phyloP scores from a whole-genome alignment of 2,329 filamentous ascomycete genomes.

The Metarhizium rileyi region DNA sequence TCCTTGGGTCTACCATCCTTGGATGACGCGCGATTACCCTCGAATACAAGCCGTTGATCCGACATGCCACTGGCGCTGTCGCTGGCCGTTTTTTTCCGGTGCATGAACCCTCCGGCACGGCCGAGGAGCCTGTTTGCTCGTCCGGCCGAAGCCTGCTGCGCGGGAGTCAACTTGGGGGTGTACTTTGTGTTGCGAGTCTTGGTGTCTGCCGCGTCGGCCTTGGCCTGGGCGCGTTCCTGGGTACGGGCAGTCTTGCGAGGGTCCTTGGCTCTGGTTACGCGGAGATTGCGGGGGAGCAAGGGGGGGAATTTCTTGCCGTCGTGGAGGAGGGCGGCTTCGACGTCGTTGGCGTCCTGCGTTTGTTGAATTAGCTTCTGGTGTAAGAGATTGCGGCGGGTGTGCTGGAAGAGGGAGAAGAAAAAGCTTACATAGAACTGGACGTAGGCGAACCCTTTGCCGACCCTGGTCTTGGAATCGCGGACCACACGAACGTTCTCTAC shows the following conservation, averaged over 20 bases:
- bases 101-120: conserved; percentile 49
- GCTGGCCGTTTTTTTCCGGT: conserved; percentile 23
- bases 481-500: conserved; percentile 92
- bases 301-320: conserved; percentile 90
- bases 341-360: conserved; percentile 63
- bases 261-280: conserved; percentile 79
- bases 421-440: conserved; percentile 76
- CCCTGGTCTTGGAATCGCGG: conserved; percentile 78
- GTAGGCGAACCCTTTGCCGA: conserved; percentile 95
- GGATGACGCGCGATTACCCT: conserved; percentile 64
- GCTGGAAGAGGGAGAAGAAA: neutral
- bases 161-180: conserved; percentile 58
- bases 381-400: neutral
- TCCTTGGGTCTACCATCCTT: conserved; percentile 56
- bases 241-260: conserved; percentile 49
- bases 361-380: neutral
- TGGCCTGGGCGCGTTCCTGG: conserved; percentile 22
- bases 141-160: conserved; percentile 62
- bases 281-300: conserved; percentile 79
- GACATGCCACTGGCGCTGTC: conserved; percentile 21
- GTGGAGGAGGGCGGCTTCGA: conserved; percentile 82
- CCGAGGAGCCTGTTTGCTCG: conserved; percentile 67
- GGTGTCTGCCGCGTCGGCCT: conserved; percentile 25
- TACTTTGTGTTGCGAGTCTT: conserved; percentile 42
- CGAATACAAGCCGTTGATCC: conserved; percentile 68